phyloP scores from a whole-genome alignment of 176 grass and related monocot genomes.

The Calamus simplicifolius region DNA sequence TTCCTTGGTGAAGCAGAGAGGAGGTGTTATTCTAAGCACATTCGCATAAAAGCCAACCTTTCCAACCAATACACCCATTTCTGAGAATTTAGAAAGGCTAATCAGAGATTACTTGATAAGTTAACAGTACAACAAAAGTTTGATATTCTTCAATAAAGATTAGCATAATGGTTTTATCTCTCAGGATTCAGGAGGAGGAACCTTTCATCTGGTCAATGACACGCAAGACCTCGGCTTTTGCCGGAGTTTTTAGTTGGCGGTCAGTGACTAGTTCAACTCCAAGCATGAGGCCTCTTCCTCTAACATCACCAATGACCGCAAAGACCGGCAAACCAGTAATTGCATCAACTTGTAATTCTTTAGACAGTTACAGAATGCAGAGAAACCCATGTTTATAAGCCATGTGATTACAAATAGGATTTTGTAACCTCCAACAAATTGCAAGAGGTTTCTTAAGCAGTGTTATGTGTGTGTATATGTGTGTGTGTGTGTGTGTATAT shows the following conservation, averaged over 20 bases:
- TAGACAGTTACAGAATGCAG: too few relatives aligned
- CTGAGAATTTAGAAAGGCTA: constrained; percentile 13
- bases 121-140: background rate
- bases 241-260: constrained; percentile 68
- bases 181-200: background rate
- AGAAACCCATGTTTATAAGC: too few relatives aligned
- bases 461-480: too few relatives aligned
- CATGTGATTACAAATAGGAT: too few relatives aligned
- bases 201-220: constrained; percentile 94
- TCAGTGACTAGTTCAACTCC: constrained; percentile 87
- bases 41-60: constrained; percentile 91
- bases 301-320: constrained; percentile 86
- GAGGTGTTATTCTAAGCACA: constrained; percentile 91
- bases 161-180: too few relatives aligned
- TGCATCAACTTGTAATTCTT: too few relatives aligned
- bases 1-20: constrained; percentile 87
- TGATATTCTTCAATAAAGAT: too few relatives aligned
- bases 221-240: constrained; percentile 55
- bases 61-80: constrained; percentile 86
- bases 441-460: too few relatives aligned
- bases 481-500: too few relatives aligned
- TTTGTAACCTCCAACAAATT: too few relatives aligned
- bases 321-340: background rate
- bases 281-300: constrained; percentile 81
- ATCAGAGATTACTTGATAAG: background rate